Base-by-base conservation (phyloP, 1,284 basidiomycete genomes). In the Sanghuangporus baumii region DNA sequence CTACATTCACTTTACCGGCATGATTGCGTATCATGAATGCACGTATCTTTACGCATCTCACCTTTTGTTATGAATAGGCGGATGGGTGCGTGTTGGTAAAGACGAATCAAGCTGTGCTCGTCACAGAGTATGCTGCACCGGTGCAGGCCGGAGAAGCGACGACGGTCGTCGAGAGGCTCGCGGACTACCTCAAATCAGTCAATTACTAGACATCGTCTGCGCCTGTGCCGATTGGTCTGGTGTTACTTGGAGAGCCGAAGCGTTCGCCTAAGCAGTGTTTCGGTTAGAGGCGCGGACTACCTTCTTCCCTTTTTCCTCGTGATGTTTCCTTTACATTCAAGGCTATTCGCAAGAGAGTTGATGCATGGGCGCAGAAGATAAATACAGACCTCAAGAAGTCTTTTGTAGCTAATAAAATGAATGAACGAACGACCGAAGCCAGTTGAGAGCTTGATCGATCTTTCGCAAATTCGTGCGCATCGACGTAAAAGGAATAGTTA, bases 101-200 rank as follows among this genome's bases (percentile, higher is more conserved):
- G 81, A 98, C 95, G 31, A 91, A 83, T 69, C 92, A 94, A 72
- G 94, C 93, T 3, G 81, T 97, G 66, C 81, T 98, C 63, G 86
- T 98, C 26, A 84, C 87, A 12, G 87, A 89, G 70, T 98, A 98
- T 76, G 67, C 69, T 0, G 79, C 83, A 31, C 93, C 93, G 0
- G 78, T 74, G 46, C 89, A 91, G 72, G 89, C 89, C 1, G 72
- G 79, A 47, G 94, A 97, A 72, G 82, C 85, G 26, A 91, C 87
- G 54, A 74, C 83, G 20, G 71, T 93, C 37, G 92, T 93, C 34
- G 87, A 93, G 75, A 76, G 73, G 26, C 78, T 96, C 36, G 93
- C 87, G 37, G 90, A 94, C 75, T 95, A 95, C 75, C 80, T 96
- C 71, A 90, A 86, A 71, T 70, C 75, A 57, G 84, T 81, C 40